Evolutionary conservation across 371 early-diverging fungal species (phyloP), one percentile per base, ranked within the genome.

Genomic region (Mortierella sp.): DNA sequence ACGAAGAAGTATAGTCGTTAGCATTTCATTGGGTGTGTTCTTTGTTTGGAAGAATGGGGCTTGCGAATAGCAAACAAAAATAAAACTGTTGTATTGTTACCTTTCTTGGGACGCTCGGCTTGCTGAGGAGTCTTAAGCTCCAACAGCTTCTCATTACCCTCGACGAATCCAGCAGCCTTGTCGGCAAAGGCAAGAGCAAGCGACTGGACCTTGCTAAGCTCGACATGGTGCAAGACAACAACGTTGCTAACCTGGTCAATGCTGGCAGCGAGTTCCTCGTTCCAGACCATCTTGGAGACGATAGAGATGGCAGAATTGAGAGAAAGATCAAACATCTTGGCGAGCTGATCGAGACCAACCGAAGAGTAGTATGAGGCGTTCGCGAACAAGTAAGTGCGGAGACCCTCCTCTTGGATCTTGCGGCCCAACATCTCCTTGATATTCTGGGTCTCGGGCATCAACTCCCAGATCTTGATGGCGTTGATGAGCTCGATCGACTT

Each of bases 381-480:
- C 45, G 96, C 94, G 91, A 98, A 98, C 77, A 99, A 89, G 89
- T 97, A 98, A 28, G 99, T 98, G 82, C 97, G 97, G 76, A 99
- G 95, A 72, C 95, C 98, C 89, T 97, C 98, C 88, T 97, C 96
- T 88, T 98, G 97, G 88, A 99, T 98, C 90, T 97, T 96, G 73
- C 89, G 91, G 70, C 91, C 90, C 48, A 99, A 92, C 95, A 97
- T 97, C 26, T 92, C 93, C 92, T 97, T 97, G 92, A 99, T 96
- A 72, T 90, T 88, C 55, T 94, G 92, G 42, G 90, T 87, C 71
- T 93, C 91, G 28, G 97, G 95, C 92, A 99, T 94, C 81, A 97
- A 90, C 79, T 96, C 95, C 99, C 99, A 99, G 80, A 98, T 96
- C 92, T 97, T 97, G 92, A 99, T 97, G 26, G 94, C 93, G 82